These are phyloP conservation scores for Anthracocystis walkeri DNA, from an alignment of 1,284 basidiomycete species.

Conservation along the genomic window DNA sequence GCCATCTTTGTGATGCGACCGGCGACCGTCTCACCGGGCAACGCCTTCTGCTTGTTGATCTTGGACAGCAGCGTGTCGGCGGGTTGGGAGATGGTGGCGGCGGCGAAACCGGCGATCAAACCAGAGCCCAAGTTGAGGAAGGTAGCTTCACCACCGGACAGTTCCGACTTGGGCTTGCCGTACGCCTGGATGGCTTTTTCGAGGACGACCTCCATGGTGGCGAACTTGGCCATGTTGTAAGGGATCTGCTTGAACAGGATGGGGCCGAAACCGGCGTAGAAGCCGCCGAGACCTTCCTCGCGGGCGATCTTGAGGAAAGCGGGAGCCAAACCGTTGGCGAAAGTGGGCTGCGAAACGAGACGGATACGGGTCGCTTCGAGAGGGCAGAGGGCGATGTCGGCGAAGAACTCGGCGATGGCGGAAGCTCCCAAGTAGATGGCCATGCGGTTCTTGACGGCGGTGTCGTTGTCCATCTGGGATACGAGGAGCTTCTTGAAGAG, in stretches of 20 bases:
- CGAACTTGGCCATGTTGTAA: slow-evolving; percentile 73
- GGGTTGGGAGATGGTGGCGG: slow-evolving; percentile 69
- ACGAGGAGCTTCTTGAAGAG: slow-evolving; percentile 69
- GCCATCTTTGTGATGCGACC: slow-evolving; percentile 72
- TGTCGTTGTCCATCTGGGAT: slow-evolving; percentile 65
- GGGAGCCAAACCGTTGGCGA: slow-evolving; percentile 67
- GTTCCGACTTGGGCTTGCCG: slow-evolving; percentile 73
- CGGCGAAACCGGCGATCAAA: slow-evolving; percentile 69
- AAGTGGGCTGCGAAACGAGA: slow-evolving; percentile 69
- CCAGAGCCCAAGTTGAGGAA: slow-evolving; percentile 67
- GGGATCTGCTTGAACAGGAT: slow-evolving; percentile 69
- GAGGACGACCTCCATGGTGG: slow-evolving; percentile 67
- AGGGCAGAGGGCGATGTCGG: slow-evolving; percentile 69
- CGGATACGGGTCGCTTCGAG: slow-evolving; percentile 70
- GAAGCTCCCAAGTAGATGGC: slow-evolving; percentile 68
- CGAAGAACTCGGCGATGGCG: slow-evolving; percentile 69
- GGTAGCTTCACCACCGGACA: slow-evolving; percentile 65
- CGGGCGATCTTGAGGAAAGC: slow-evolving; percentile 65
- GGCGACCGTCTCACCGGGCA: slow-evolving; percentile 73
- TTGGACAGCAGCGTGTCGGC: slow-evolving; percentile 72
- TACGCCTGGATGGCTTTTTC: slow-evolving; percentile 72
- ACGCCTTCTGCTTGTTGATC: slow-evolving; percentile 76
- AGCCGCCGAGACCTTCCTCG: slow-evolving; percentile 68
- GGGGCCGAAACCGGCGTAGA: slow-evolving; percentile 72
- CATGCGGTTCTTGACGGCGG: slow-evolving; percentile 66